Percentiles rank a stretch among this genome's conserved stretches.
Evolutionary conservation across 805 yeast species (phyloP).

Genomic region (Saccharomycopsis lassenensis): DNA sequence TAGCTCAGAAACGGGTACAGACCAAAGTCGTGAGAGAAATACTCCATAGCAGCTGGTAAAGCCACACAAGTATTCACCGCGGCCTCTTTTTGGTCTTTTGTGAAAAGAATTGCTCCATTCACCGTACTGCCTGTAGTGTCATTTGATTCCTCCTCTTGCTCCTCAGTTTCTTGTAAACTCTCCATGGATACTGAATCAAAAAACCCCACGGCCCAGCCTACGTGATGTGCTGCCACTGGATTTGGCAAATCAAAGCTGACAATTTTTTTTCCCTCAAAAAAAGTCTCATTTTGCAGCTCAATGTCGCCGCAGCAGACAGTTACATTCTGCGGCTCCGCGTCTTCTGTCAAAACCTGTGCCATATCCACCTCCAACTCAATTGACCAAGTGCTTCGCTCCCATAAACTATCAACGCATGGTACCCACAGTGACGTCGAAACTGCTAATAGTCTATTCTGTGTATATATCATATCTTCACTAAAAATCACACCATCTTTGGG

Average conservation of each 20-base stretch:
- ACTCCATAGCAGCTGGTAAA: conserved; percentile 70
- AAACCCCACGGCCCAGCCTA: conserved; percentile 92
- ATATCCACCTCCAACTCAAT: too few relatives aligned
- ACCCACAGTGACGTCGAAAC: conserved; percentile 93
- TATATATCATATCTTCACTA: conserved; percentile 59
- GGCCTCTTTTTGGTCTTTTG: conserved; percentile 46
- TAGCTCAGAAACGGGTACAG: conserved; percentile 86
- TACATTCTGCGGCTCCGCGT: conserved; percentile 36
- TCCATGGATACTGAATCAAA: conserved; percentile 52
- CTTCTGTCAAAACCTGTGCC: conserved; percentile 27
- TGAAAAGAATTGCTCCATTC: conserved; percentile 50
- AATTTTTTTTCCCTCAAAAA: too few relatives aligned
- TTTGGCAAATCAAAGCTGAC: conserved; percentile 64
- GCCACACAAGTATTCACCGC: conserved; percentile 67
- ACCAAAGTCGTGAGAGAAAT: conserved; percentile 78
- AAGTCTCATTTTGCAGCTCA: conserved; percentile 51
- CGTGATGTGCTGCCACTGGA: conserved; percentile 87
- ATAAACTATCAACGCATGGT: conserved; percentile 83
- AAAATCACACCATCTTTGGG: conserved; percentile 71
- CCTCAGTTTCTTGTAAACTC: conserved; percentile 24
- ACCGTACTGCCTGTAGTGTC: conserved; percentile 34
- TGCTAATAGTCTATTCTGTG: conserved; percentile 67
- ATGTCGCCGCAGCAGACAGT: conserved; percentile 67
- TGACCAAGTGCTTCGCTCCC: conserved; percentile 90
- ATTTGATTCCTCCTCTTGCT: conserved; percentile 27